Evolutionary conservation across 805 yeast species (phyloP).

Genomic region (Cyberlindnera nakhonratchasimensis): DNA sequence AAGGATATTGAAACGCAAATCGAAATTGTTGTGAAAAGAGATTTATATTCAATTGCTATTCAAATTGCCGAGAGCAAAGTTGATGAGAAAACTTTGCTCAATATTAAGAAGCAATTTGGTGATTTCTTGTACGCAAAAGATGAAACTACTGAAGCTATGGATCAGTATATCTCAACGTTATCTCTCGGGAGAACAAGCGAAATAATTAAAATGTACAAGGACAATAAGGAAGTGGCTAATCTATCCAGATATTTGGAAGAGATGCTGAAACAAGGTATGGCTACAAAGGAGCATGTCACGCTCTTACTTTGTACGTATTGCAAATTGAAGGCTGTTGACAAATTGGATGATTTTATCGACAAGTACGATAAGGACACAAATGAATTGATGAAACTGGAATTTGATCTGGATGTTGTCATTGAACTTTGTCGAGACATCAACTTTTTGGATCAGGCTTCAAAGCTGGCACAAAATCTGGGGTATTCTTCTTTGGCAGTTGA

Average conservation of each 20-base stretch:
- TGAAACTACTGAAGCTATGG: slow-evolving; percentile 65
- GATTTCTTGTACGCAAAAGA: slow-evolving; percentile 66
- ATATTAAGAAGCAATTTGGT: slow-evolving; percentile 59
- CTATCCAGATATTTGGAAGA: slow-evolving; percentile 62
- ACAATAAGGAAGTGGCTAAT: slow-evolving; percentile 64
- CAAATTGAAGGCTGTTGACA: slow-evolving; percentile 60
- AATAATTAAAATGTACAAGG: slow-evolving; percentile 75
- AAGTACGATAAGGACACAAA: slow-evolving; percentile 35
- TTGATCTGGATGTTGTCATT: slow-evolving; percentile 67
- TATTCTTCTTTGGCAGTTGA: slow-evolving; percentile 75
- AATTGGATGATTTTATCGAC: slow-evolving; percentile 54
- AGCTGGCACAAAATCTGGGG: slow-evolving; percentile 64
- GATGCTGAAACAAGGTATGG: slow-evolving; percentile 49
- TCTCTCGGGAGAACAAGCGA: slow-evolving; percentile 62
- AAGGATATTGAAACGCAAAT: slow-evolving; percentile 65
- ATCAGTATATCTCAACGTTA: slow-evolving; percentile 65
- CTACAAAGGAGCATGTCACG: slow-evolving; percentile 81
- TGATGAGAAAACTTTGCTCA: slow-evolving; percentile 31
- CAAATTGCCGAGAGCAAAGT: slow-evolving; percentile 48
- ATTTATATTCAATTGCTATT: slow-evolving; percentile 69
- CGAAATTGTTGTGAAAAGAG: slow-evolving; percentile 62
- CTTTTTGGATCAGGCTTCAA: slow-evolving; percentile 61
- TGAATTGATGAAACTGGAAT: slow-evolving; percentile 37
- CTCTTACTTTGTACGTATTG: slow-evolving; percentile 75
- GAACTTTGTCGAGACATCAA: slow-evolving; percentile 70